A percentile compares a stretch with the other conserved stretches of the same genome.
These are phyloP conservation scores for Cyamopsis tetragonoloba DNA, from an alignment of 306 rosid species.

Conservation along the genomic window DNA sequence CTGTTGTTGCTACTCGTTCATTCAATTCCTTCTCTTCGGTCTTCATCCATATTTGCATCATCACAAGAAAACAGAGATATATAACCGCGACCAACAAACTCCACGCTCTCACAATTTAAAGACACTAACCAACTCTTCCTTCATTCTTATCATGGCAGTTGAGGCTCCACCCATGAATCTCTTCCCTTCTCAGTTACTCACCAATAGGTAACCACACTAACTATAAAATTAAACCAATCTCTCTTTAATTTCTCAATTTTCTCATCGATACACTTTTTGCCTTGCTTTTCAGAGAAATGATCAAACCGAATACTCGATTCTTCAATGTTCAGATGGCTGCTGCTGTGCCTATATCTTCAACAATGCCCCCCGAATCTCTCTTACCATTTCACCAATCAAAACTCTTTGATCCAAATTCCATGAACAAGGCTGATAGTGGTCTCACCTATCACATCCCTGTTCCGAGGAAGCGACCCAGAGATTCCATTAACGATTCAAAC, in stretches of 20 bases:
- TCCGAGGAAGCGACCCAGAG: constrained; percentile 35
- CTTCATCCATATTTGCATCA: background rate
- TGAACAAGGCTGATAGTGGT: constrained; percentile 47
- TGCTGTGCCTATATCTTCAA: constrained; percentile 1
- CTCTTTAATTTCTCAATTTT: background rate
- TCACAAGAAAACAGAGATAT: background rate
- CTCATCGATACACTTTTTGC: background rate
- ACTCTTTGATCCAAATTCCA: constrained; percentile 19
- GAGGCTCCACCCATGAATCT: constrained; percentile 51
- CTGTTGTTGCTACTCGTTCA: no score
- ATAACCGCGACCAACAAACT: constrained; percentile 14
- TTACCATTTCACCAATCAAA: constrained; percentile 26
- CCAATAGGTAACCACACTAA: constrained; percentile 31
- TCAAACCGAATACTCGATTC: background rate
- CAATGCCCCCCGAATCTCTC: constrained; percentile 28
- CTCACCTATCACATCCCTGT: constrained; percentile 37
- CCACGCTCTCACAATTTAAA: background rate
- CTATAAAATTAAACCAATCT: no score
- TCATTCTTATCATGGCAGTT: constrained; percentile 78
- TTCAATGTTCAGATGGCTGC: constrained; percentile 21
- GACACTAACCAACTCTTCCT: constrained; percentile 24
- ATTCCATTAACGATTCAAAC: constrained; percentile 3
- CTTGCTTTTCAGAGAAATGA: constrained; percentile 37
- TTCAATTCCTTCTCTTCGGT: background rate
- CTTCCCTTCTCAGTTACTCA: constrained; percentile 42